phyloP scores from a whole-genome alignment of 1,284 basidiomycete species.

The Puccinia novopanici region DNA sequence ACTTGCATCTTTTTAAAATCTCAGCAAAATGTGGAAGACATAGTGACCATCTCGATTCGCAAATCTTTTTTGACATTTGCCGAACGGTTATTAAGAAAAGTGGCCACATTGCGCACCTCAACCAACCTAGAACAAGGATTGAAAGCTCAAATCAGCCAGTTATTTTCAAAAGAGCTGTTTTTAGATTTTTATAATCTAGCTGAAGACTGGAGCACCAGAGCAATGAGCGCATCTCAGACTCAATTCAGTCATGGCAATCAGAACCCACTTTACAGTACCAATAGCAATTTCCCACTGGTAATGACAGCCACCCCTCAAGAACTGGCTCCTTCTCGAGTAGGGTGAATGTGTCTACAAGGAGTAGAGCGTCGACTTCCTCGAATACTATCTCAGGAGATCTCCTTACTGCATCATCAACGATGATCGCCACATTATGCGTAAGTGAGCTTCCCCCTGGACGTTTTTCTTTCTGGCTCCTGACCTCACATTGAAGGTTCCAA shows the following conservation, averaged over 20 bases:
- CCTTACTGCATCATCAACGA: conserved; percentile 30
- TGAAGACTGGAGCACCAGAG: conserved; percentile 43
- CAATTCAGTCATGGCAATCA: not conserved
- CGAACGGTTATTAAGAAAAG: conserved; percentile 38
- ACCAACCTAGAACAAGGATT: not conserved
- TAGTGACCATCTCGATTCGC: conserved; percentile 42
- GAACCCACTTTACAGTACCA: not conserved
- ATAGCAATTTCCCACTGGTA: not conserved
- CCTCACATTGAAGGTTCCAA: not conserved
- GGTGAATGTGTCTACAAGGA: not conserved
- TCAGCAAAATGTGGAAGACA: conserved; percentile 41
- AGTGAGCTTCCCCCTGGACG: not conserved
- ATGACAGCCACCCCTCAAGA: not conserved
- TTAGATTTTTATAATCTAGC: conserved; percentile 49
- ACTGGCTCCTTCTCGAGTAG: conserved; percentile 20
- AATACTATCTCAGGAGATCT: conserved; percentile 29
- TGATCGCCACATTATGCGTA: conserved; percentile 49
- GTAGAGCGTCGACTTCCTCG: not conserved
- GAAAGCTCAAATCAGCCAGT: conserved; percentile 10
- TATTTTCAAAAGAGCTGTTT: conserved; percentile 37
- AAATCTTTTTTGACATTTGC: conserved; percentile 38
- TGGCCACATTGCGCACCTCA: not conserved
- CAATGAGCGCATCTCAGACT: not conserved
- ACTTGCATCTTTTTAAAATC: conserved; percentile 48
- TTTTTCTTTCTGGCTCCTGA: not conserved